These are phyloP conservation scores for Leishmania turanica DNA, from an alignment of 208 protist genomes.

Conservation along the genomic window DNA sequence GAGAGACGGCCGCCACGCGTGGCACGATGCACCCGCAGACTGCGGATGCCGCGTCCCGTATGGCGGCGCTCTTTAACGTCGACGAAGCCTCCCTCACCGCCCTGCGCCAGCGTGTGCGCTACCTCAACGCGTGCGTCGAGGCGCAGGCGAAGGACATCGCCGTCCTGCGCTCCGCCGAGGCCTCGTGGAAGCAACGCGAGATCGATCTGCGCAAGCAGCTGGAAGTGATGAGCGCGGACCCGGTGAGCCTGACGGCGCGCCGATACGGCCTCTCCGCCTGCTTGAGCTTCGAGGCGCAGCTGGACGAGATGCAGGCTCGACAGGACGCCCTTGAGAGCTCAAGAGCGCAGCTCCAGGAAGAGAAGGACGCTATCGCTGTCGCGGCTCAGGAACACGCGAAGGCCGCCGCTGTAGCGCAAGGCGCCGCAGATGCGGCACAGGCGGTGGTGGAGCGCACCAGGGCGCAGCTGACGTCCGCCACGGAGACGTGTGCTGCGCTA, in stretches of 20 bases:
- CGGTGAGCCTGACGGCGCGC: slow-evolving; percentile 66
- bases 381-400: neutral
- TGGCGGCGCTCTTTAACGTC: slow-evolving; percentile 22
- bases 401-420: neutral
- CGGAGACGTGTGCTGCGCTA: slow-evolving; percentile 3
- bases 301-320: slow-evolving; percentile 38
- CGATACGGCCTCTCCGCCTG: slow-evolving; percentile 72
- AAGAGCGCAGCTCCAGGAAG: neutral
- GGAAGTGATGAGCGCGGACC: slow-evolving; percentile 63
- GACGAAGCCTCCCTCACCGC: slow-evolving; percentile 14
- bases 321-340: slow-evolving; percentile 12
- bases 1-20: neutral
- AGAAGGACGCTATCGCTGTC: slow-evolving; percentile 15
- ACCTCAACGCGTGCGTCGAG: slow-evolving; percentile 37
- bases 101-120: slow-evolving; percentile 32
- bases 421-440: neutral
- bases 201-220: slow-evolving; percentile 54
- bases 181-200: slow-evolving; percentile 65
- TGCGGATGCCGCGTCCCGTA: neutral
- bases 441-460: slow-evolving; percentile 8
- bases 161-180: slow-evolving; percentile 39
- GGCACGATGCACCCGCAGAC: slow-evolving; percentile 1
- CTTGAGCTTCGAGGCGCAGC: slow-evolving; percentile 49
- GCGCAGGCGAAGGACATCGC: slow-evolving; percentile 44
- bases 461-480: slow-evolving; percentile 8